These are phyloP conservation scores for Cucurbitaria berberidis DNA, from an alignment of 2,329 filamentous ascomycete genomes.

Conservation along the genomic window DNA sequence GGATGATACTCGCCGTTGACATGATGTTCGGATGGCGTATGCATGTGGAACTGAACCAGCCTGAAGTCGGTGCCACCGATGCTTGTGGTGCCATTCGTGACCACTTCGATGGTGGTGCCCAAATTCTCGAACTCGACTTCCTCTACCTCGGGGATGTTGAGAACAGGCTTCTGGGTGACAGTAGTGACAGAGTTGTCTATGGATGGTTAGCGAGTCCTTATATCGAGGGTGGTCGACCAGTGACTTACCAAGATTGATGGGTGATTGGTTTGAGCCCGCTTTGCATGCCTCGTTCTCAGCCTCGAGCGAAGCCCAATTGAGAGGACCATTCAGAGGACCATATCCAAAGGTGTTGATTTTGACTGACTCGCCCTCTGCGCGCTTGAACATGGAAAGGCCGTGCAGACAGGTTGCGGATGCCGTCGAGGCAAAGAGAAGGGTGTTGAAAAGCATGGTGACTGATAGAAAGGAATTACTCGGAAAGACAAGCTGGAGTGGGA, in stretches of 20 bases:
- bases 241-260: conserved; percentile 59
- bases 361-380: conserved; percentile 31
- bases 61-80: conserved; percentile 51
- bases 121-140: conserved; percentile 62
- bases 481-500: not conserved
- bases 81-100: conserved; percentile 58
- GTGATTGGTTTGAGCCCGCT: conserved; percentile 60
- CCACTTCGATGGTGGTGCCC: conserved; percentile 63
- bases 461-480: not conserved
- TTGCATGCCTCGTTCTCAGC: conserved; percentile 56
- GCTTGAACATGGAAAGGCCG: conserved; percentile 50
- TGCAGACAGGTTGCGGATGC: conserved; percentile 51
- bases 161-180: conserved; percentile 33
- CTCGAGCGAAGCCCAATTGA: conserved; percentile 60
- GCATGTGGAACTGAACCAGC: conserved; percentile 65
- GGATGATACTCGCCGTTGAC: conserved; percentile 56
- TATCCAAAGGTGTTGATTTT: conserved; percentile 52
- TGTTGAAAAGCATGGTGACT: conserved; percentile 41
- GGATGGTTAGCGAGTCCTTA: conserved; percentile 11
- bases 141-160: conserved; percentile 51
- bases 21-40: conserved; percentile 65
- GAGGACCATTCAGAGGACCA: conserved; percentile 54
- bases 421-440: conserved; percentile 40
- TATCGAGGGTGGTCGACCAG: not conserved
- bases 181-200: conserved; percentile 42